A percentile compares a stretch with the other conserved stretches of the same genome.
Conservation (phyloP, 2,329 filamentous ascomycete genomes). For the Ophiostoma sp. region DNA sequence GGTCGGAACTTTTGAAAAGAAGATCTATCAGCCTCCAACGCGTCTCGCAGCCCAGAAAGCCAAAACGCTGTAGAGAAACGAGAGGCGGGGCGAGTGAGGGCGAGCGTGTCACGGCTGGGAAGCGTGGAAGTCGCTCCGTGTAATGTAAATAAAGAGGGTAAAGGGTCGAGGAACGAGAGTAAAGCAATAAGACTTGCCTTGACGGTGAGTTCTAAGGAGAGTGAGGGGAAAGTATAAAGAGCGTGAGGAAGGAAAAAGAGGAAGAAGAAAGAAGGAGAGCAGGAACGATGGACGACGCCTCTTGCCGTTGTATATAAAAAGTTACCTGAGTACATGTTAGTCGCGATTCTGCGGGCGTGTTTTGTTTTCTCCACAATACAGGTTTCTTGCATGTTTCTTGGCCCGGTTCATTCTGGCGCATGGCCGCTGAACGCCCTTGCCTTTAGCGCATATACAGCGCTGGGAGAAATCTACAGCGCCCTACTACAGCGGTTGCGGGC, state of each 20-base stretch:
- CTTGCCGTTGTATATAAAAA: constrained; percentile 16
- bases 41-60: not conserved
- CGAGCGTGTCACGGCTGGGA: not conserved
- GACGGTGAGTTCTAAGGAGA: not conserved
- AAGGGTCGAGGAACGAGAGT: not conserved
- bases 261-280: not conserved
- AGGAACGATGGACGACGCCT: not conserved
- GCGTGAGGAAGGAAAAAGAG: not conserved
- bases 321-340: not conserved
- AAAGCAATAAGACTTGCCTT: not conserved
- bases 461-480: not conserved
- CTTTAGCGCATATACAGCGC: not conserved
- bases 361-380: constrained; percentile 21
- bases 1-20: not conserved
- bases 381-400: not conserved
- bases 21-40: not conserved
- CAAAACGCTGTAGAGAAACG: not conserved
- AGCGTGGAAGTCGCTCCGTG: not conserved
- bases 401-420: constrained; percentile 6
- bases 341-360: constrained; percentile 22
- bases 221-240: not conserved
- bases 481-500: not conserved
- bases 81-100: not conserved
- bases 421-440: too few species aligned
- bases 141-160: not conserved